phyloP scores from a whole-genome alignment of 1,139 yeast species.

The Pichia sp. region DNA sequence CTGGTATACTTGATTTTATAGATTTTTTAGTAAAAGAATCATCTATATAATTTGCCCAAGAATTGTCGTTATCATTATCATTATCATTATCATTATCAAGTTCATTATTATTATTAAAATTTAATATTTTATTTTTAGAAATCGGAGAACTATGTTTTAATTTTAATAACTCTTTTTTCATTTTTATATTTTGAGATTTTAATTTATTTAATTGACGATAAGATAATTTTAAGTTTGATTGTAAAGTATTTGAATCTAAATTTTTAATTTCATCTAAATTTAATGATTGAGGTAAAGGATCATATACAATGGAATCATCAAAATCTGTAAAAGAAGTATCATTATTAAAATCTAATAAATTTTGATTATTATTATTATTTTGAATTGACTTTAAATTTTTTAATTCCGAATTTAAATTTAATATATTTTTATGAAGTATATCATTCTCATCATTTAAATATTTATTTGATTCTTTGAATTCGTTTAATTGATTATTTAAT shows the following conservation, averaged over 20 bases:
- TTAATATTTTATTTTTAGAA: no score
- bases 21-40: constrained; percentile 19
- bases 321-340: constrained; percentile 11
- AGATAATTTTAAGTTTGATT: constrained; percentile 61
- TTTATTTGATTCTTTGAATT: constrained; percentile 44
- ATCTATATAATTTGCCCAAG: constrained; percentile 34
- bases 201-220: constrained; percentile 53
- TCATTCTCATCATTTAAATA: constrained; percentile 64
- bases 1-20: constrained; percentile 3
- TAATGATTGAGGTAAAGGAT: constrained; percentile 22
- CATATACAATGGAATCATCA: constrained; percentile 27
- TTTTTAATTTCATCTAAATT: constrained; percentile 39
- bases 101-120: no score
- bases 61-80: background rate
- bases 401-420: constrained; percentile 27
- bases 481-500: constrained; percentile 38
- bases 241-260: constrained; percentile 62
- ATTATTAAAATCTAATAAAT: constrained; percentile 4
- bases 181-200: constrained; percentile 30
- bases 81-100: background rate
- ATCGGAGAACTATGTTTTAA: background rate
- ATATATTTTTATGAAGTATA: constrained; percentile 41
- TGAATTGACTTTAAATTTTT: constrained; percentile 18
- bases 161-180: constrained; percentile 9
- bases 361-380: background rate